phyloP scores from a whole-genome alignment of 371 early-diverging fungal genomes.

The Mucor velutinosus region DNA sequence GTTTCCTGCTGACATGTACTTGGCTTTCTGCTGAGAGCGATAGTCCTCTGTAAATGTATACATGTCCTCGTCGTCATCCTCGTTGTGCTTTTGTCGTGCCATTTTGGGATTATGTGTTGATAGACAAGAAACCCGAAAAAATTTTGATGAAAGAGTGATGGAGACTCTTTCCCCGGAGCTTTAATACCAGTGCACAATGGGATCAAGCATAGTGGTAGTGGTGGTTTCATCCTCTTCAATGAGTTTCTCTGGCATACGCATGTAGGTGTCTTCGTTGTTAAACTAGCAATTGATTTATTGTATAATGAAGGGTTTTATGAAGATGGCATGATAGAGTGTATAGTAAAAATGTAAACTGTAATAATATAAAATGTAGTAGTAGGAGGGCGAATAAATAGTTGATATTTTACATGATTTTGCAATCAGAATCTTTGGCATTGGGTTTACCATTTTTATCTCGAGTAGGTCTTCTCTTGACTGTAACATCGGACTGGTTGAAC shows the following conservation, averaged over 20 bases:
- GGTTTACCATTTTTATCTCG: slow-evolving; percentile 34
- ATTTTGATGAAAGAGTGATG: neutral
- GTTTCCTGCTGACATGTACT: slow-evolving; percentile 31
- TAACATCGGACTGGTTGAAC: slow-evolving; percentile 49
- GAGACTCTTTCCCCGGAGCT: neutral
- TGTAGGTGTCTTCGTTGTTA: no score
- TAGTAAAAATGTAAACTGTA: neutral
- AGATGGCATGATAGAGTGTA: neutral
- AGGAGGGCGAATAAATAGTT: neutral
- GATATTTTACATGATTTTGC: slow-evolving; percentile 32
- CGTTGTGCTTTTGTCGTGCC: slow-evolving; percentile 35
- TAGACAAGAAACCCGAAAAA: neutral
- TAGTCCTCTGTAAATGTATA: slow-evolving; percentile 48
- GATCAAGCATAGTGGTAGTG: no score
- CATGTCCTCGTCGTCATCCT: slow-evolving; percentile 33
- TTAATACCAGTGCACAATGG: neutral
- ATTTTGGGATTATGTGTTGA: slow-evolving; percentile 15
- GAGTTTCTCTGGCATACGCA: no score
- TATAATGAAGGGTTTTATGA: neutral
- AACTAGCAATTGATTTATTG: neutral
- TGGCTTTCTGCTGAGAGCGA: slow-evolving; percentile 39
- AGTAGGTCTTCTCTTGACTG: slow-evolving; percentile 30
- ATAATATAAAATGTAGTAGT: neutral
- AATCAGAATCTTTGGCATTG: slow-evolving; percentile 32
- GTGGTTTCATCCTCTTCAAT: no score